Conservation (phyloP, 2,329 filamentous ascomycete species). For the Aspergillus versicolor region DNA sequence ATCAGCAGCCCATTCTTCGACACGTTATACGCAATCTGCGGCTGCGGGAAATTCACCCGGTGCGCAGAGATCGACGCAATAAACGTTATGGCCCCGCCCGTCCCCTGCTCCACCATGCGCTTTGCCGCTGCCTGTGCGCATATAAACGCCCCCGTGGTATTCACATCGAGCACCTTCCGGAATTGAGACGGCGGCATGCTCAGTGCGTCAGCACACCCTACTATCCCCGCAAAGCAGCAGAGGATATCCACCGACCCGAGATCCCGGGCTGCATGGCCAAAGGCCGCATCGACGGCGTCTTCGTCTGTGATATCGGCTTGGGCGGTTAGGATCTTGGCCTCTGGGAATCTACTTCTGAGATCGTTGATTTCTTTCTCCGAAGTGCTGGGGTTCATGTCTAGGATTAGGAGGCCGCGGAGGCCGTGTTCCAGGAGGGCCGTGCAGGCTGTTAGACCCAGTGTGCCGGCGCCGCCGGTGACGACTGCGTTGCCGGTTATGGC, state of each 20-base stretch:
- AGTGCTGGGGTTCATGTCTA: constrained; percentile 44
- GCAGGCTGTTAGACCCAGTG: constrained; percentile 58
- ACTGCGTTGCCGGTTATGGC: constrained; percentile 21
- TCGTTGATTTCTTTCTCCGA: constrained; percentile 42
- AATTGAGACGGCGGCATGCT: constrained; percentile 60
- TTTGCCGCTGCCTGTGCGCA: constrained; percentile 63
- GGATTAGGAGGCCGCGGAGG: constrained; percentile 61
- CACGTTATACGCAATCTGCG: constrained; percentile 70
- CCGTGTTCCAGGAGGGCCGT: constrained; percentile 69
- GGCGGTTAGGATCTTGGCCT: constrained; percentile 50
- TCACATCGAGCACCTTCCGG: constrained; percentile 67
- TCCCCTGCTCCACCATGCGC: constrained; percentile 32
- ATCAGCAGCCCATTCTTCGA: constrained; percentile 66
- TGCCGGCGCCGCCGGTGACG: constrained; percentile 67
- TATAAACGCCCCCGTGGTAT: constrained; percentile 68
- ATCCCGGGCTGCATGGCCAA: constrained; percentile 9
- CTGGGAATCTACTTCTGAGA: constrained; percentile 56
- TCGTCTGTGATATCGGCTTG: constrained; percentile 61
- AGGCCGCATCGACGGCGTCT: constrained; percentile 15
- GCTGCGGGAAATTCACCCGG: constrained; percentile 68
- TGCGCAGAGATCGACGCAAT: constrained; percentile 68
- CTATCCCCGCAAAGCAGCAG: constrained; percentile 68
- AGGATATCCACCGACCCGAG: constrained; percentile 51
- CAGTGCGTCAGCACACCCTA: constrained; percentile 60
- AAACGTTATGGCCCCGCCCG: constrained; percentile 63